These are phyloP conservation scores for Xylariaceae sp. DNA, from an alignment of 2,329 filamentous ascomycete species.

Conservation along the genomic window DNA sequence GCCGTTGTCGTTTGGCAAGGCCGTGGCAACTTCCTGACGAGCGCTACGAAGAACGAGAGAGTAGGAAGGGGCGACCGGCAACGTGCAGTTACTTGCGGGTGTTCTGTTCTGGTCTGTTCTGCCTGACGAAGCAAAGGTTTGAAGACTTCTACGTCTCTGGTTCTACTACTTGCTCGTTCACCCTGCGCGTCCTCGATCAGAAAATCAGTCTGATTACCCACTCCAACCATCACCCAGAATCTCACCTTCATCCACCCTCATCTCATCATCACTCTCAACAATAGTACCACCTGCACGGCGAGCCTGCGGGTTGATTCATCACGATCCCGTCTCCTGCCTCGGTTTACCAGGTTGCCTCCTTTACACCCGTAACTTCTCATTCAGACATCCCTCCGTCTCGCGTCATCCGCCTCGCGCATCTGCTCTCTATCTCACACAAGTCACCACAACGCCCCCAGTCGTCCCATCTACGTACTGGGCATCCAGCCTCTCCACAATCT, in stretches of 20 bases:
- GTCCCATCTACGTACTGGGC: constrained; percentile 7
- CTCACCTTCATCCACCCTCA: constrained; percentile 27
- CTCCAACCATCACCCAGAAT: constrained; percentile 18
- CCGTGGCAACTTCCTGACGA: constrained; percentile 1
- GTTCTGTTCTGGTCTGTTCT: constrained; percentile 24
- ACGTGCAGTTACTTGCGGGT: constrained; percentile 21
- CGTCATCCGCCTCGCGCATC: constrained; percentile 10
- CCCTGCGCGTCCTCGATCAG: constrained; percentile 17
- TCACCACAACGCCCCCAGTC: constrained; percentile 16
- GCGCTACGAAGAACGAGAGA: constrained; percentile 4
- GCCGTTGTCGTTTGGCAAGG: not conserved
- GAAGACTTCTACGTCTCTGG: constrained; percentile 33
- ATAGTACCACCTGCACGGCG: not conserved
- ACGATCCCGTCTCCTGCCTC: constrained; percentile 8
- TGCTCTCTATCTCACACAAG: constrained; percentile 12
- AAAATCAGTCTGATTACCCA: constrained; percentile 13
- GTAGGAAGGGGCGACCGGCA: constrained; percentile 21
- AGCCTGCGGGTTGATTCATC: constrained; percentile 16
- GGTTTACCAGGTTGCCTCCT: constrained; percentile 5
- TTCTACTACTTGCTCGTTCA: constrained; percentile 25
- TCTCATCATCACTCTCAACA: constrained; percentile 21
- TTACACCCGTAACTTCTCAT: constrained; percentile 2
- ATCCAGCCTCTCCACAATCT: constrained; percentile 14
- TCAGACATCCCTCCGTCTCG: not conserved
- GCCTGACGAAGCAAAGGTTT: constrained; percentile 36